phyloP scores from a whole-genome alignment of 208 protist genomes.

The Acanthamoeba polyphaga region DNA sequence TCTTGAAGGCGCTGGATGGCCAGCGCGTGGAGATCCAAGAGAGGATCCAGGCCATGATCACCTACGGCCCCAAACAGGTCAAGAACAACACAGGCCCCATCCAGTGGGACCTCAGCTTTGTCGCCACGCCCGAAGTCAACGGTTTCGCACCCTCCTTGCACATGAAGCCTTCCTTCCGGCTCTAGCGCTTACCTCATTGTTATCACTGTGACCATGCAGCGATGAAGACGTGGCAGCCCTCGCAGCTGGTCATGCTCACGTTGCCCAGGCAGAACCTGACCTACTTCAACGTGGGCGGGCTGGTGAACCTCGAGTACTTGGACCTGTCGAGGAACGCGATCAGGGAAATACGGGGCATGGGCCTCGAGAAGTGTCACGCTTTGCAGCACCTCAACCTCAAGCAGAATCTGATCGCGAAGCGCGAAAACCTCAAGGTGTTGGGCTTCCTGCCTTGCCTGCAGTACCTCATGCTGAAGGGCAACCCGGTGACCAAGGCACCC shows the following conservation, averaged over 20 bases:
- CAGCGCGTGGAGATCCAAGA: conserved; percentile 40
- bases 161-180: neutral
- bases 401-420: conserved; percentile 47
- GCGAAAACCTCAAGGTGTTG: conserved; percentile 68
- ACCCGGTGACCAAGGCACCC: conserved; percentile 39
- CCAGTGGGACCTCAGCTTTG: conserved; percentile 62
- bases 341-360: conserved; percentile 22
- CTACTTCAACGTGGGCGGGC: conserved; percentile 55
- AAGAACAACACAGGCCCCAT: conserved; percentile 25
- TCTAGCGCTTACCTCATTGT: neutral
- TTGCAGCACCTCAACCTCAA: conserved; percentile 70
- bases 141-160: neutral
- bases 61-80: conserved; percentile 21
- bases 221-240: conserved; percentile 66
- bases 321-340: conserved; percentile 66
- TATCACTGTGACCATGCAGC: neutral
- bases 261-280: conserved; percentile 59
- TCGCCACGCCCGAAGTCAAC: conserved; percentile 48
- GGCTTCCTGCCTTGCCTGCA: conserved; percentile 61
- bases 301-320: conserved; percentile 69
- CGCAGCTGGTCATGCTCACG: conserved; percentile 59
- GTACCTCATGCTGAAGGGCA: conserved; percentile 65
- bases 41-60: conserved; percentile 16
- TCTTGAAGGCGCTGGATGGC: conserved; percentile 45
- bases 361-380: conserved; percentile 58